Base-by-base conservation (phyloP, 139 green algal species). In the Tetratostichococcus sp. region DNA sequence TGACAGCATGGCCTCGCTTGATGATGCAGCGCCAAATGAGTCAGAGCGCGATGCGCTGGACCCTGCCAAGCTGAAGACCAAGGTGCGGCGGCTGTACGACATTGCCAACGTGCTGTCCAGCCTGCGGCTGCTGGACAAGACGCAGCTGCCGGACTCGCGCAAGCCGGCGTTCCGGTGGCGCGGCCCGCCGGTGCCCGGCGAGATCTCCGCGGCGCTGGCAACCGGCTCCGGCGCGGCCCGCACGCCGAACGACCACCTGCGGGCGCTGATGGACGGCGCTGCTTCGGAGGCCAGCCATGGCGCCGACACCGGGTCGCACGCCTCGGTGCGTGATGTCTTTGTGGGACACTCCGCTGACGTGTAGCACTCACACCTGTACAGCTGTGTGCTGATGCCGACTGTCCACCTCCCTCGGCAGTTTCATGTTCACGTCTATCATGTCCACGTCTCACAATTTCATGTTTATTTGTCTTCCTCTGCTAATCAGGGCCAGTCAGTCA, bases 41-140 rank as follows among this genome's bases (percentile, higher is more conserved):
- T 2, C 50, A 26, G 50, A 62, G 14, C 39, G 11, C 17, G 62
- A 68, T 3, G n/a, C 26, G 34, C 50, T 67, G 31, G 82, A 88
- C 30, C 30, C 34, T 0, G 73, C 34, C 65, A 82, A 90, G 73
- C 50, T 87, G 39, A 89, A 91, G 75, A 90, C 82, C 14, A 89
- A 90, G 69, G 86, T 89, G 34, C 79, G 89, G 35, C 73, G 89
- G 33, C 79, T 93, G 67, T 94, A 94, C 67, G 89, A 94, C 81
- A 89, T 94, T 50, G 89, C 89, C 72, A 94, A 93, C 77, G 86
- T 94, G 32, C 81, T 94, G 19, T 70, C 67, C 43, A 74, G 68
- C n/a, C 69, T 91, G 30, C 71, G 73, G 50, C 79, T 93, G 43
- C 77, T 90, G 4, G 72, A 87, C 66, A 86, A 86, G 35, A 79